Evolutionary conservation across 345 rosid species (phyloP).

Genomic region (Noccaea bulbosa): DNA sequence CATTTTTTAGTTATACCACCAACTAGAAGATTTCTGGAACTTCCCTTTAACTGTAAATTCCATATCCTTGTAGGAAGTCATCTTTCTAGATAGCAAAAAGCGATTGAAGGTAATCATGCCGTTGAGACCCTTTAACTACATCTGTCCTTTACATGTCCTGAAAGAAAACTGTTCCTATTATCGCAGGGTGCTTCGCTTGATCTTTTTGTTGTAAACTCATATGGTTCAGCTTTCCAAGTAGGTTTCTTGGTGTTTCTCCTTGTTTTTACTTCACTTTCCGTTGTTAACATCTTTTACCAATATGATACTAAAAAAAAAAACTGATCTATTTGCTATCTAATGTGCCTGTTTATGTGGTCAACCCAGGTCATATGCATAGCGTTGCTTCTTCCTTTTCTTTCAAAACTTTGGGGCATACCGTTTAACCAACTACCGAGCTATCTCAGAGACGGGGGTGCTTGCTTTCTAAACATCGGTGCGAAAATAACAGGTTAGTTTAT

Average conservation of each 20-base stretch:
- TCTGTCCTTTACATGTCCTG: conserved; percentile 8
- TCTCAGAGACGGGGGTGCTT: conserved; percentile 87
- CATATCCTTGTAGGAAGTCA: conserved; percentile 68
- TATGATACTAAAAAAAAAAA: neutral
- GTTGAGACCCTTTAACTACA: neutral
- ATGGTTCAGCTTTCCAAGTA: conserved; percentile 91
- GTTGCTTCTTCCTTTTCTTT: conserved; percentile 86
- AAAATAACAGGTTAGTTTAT: conserved; percentile 63
- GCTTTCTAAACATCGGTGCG: conserved; percentile 79
- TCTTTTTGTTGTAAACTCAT: conserved; percentile 89
- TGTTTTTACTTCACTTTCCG: conserved; percentile 3
- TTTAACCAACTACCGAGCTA: conserved; percentile 83
- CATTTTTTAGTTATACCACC: conserved; percentile 28
- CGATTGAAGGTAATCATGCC: conserved; percentile 59
- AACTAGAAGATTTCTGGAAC: conserved; percentile 14
- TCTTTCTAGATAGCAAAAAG: conserved; percentile 63
- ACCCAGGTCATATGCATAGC: conserved; percentile 75
- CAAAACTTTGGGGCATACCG: conserved; percentile 95
- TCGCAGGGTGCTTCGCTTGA: conserved; percentile 87
- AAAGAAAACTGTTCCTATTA: conserved; percentile 18
- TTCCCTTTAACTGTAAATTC: conserved; percentile 30
- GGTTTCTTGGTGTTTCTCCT: conserved; percentile 31
- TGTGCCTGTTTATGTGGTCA: conserved; percentile 30
- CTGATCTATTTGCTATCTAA: conserved; percentile 19
- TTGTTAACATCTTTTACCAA: neutral